phyloP scores from a whole-genome alignment of 371 early-diverging fungal species.

The Coemansia linderi region DNA sequence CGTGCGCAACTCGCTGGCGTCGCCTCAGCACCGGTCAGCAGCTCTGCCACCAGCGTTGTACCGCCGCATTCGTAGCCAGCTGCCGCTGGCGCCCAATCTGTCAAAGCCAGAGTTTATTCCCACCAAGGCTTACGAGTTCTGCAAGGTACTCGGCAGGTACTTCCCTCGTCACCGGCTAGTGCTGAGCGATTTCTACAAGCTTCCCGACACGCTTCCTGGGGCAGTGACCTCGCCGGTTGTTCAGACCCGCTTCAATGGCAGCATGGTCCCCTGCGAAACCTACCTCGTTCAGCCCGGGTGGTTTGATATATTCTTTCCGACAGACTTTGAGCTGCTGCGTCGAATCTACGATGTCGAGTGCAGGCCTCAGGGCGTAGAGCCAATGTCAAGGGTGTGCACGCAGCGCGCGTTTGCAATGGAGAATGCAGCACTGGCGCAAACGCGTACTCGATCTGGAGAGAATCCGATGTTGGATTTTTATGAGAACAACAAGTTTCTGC shows the following conservation, averaged over 20 bases:
- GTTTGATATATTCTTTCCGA: slow-evolving; percentile 87
- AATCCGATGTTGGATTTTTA: slow-evolving; percentile 94
- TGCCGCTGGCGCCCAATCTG: slow-evolving; percentile 87
- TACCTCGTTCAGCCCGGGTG: slow-evolving; percentile 93
- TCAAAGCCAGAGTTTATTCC: slow-evolving; percentile 87
- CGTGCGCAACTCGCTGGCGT: slow-evolving; percentile 59
- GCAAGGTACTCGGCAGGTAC: slow-evolving; percentile 70
- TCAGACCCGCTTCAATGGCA: slow-evolving; percentile 84
- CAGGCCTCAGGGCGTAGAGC: slow-evolving; percentile 17
- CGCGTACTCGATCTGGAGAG: slow-evolving; percentile 82
- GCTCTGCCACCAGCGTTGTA: slow-evolving; percentile 59
- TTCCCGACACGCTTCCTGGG: slow-evolving; percentile 82
- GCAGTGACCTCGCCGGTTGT: slow-evolving; percentile 87
- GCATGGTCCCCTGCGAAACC: slow-evolving; percentile 92
- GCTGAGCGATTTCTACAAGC: slow-evolving; percentile 81
- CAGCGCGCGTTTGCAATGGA: slow-evolving; percentile 79
- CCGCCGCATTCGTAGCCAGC: slow-evolving; percentile 57
- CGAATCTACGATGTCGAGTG: slow-evolving; percentile 69
- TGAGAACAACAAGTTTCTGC: slow-evolving; percentile 81
- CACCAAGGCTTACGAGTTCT: slow-evolving; percentile 76
- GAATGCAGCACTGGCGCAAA: slow-evolving; percentile 76
- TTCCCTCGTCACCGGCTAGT: slow-evolving; percentile 91
- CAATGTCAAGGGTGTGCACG: slow-evolving; percentile 60
- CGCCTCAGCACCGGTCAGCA: slow-evolving; percentile 61
- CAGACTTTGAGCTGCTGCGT: slow-evolving; percentile 84